These are phyloP conservation scores for Trichoderma simmonsii DNA, from an alignment of 2,329 filamentous ascomycete species.

Conservation along the genomic window DNA sequence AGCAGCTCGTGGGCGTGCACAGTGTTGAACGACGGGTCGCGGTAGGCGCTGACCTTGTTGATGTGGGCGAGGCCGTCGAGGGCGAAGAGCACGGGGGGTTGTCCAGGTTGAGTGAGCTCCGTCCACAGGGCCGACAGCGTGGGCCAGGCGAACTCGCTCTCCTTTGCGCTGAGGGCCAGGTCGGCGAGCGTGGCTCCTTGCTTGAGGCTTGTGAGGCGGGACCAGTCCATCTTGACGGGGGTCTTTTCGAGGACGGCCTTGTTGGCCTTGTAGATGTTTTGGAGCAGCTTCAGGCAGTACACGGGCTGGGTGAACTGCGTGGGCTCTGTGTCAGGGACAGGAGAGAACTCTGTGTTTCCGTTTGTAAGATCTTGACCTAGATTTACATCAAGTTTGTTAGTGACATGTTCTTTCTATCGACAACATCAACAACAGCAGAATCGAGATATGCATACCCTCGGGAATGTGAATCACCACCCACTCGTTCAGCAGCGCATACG, in stretches of 20 bases:
- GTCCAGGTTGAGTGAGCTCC: constrained; percentile 61
- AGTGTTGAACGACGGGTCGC: constrained; percentile 62
- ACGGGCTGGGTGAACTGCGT: constrained; percentile 72
- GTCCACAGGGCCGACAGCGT: constrained; percentile 78
- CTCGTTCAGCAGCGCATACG: constrained; percentile 74
- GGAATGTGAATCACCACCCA: constrained; percentile 90
- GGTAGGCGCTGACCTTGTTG: constrained; percentile 76
- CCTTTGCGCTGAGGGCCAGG: constrained; percentile 67
- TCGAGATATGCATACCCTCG: constrained; percentile 62
- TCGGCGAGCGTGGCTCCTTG: constrained; percentile 63
- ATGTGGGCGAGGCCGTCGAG: constrained; percentile 79
- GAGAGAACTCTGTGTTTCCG: constrained; percentile 76
- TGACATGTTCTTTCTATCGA: too few relatives aligned
- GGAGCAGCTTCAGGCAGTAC: constrained; percentile 72
- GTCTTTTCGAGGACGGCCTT: constrained; percentile 55
- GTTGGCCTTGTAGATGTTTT: constrained; percentile 72
- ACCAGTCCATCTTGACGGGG: constrained; percentile 44
- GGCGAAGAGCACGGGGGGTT: constrained; percentile 64
- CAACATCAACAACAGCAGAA: background rate
- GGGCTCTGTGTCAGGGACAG: constrained; percentile 57
- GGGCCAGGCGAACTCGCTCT: constrained; percentile 74
- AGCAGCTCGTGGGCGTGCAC: constrained; percentile 86
- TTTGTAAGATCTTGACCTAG: constrained; percentile 74
- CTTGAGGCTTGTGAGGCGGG: constrained; percentile 42
- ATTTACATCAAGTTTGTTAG: too few relatives aligned